Evolutionary conservation across 352 stramenopile species (phyloP).

Genomic region (Phytophthora crassamura): DNA sequence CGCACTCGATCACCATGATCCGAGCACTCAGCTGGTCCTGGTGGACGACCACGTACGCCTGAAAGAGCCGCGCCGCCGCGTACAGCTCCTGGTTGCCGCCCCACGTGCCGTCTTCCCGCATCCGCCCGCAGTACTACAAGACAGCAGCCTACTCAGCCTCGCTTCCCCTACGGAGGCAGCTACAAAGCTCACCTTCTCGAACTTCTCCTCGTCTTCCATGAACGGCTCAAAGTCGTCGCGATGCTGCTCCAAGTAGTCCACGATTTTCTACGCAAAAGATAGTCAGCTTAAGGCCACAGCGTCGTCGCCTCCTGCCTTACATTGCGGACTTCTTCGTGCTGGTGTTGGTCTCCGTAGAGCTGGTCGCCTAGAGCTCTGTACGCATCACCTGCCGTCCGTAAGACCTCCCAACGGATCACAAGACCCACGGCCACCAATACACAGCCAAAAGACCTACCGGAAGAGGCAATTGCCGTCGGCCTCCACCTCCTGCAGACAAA

Average conservation of each 20-base stretch:
- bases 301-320: constrained; percentile 21
- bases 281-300: not conserved
- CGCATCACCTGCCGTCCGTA: constrained; percentile 13
- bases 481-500: constrained; percentile 64
- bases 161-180: not conserved
- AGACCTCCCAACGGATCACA: not conserved
- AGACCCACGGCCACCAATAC: not conserved
- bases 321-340: constrained; percentile 71
- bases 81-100: constrained; percentile 87
- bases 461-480: constrained; percentile 88
- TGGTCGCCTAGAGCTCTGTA: constrained; percentile 73
- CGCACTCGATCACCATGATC: constrained; percentile 81
- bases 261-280: constrained; percentile 52
- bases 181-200: constrained; percentile 65
- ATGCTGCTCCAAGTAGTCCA: constrained; percentile 77
- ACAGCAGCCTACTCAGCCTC: not conserved
- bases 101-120: constrained; percentile 84
- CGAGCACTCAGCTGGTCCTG: constrained; percentile 53
- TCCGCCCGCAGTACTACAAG: constrained; percentile 74
- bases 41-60: constrained; percentile 81
- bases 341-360: constrained; percentile 74
- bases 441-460: constrained; percentile 41
- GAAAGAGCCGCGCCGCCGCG: constrained; percentile 71
- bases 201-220: constrained; percentile 90
- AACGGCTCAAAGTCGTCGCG: constrained; percentile 84